Base-by-base conservation (phyloP, 2,329 filamentous ascomycete species). In the Aureobasidium sp. region DNA sequence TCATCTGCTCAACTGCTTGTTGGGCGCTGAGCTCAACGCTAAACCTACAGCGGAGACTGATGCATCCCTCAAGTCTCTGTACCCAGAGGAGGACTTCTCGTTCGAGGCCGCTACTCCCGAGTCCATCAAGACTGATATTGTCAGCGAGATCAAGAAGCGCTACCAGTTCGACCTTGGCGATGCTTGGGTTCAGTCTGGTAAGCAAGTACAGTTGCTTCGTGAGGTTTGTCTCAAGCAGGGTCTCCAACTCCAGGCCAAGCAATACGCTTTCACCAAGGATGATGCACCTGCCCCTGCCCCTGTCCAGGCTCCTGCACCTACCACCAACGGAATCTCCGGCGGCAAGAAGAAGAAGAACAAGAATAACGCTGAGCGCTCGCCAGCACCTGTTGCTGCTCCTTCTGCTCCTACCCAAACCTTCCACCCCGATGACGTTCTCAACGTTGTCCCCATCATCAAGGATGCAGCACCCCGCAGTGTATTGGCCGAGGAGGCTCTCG, bases 401-500 rank as follows among this genome's bases (percentile, higher is more conserved):
- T 78, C 80, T 0, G 74, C 80, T 20, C 77, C 72, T 68, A 78
- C 68, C 67, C 81, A 74, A 64, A 91, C 89, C 0, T 97, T 99
- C 76, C 82, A 79, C 57, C 80, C 90, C 0, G 91, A 96, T 64
- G 91, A 99, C 69, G 83, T 99, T 66, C 77, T 96, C 67, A 97
- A 97, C 76, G 82, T 97, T 64, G 90, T 97, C n/a, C 94, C 94
- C 8, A 79, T 97, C 49, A 85, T 97, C 70, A 97, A 97, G 80
- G 92, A 99, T 73, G 94, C 94, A 4, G 87, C 89, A 64, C 94
- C 93, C 42, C 88, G 90, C 76, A 97, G 92, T 73, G 81, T 90
- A 29, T 83, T 99, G 64, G 93, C 94, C 0, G 94, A 99, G 74
- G 94, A 99, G 77, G 93, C 94, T 15, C 81, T 99, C 47, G 94